A percentile compares a stretch with the other conserved stretches of the same genome.
Evolutionary conservation across 371 early-diverging fungal species (phyloP).

Genomic region (Saksenaea vasiformis): DNA sequence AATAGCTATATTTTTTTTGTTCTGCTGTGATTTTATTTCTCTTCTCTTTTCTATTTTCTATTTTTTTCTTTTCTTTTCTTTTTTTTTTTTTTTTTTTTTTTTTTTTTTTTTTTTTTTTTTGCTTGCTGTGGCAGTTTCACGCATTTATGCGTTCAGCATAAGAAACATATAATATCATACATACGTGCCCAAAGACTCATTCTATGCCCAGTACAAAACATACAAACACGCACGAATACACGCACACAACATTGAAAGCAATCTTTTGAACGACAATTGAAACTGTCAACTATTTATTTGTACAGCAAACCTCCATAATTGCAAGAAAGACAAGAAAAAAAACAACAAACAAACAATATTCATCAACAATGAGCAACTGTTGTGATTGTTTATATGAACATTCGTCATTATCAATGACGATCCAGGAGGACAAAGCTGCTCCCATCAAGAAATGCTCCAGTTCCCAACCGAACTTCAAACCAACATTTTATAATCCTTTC

Average conservation of each 20-base stretch:
- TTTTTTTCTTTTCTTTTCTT: neutral
- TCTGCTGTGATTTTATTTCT: neutral
- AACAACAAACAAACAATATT: too few species aligned
- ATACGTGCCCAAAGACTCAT: neutral
- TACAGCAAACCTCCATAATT: slow-evolving; percentile 1
- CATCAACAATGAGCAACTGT: slow-evolving; percentile 1
- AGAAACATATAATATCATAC: neutral
- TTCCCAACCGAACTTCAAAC: slow-evolving; percentile 36
- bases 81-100: slow-evolving; percentile 4
- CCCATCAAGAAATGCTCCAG: neutral
- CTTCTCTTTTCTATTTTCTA: neutral
- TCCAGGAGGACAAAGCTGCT: slow-evolving; percentile 1
- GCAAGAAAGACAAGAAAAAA: neutral
- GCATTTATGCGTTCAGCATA: slow-evolving; percentile 7
- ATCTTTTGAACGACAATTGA: neutral
- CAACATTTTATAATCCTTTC: slow-evolving; percentile 75
- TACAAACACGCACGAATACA: neutral
- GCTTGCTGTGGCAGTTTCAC: neutral
- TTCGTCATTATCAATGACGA: slow-evolving; percentile 11
- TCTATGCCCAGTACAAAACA: slow-evolving; percentile 2
- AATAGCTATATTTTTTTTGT: slow-evolving; percentile 6
- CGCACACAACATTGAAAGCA: slow-evolving; percentile 9
- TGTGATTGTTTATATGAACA: slow-evolving; percentile 6
- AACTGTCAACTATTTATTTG: slow-evolving; percentile 4
- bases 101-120: neutral